Evolutionary conservation across 768 basidiomycete genomes (phyloP).

Genomic region (Dioszegia crocea): DNA sequence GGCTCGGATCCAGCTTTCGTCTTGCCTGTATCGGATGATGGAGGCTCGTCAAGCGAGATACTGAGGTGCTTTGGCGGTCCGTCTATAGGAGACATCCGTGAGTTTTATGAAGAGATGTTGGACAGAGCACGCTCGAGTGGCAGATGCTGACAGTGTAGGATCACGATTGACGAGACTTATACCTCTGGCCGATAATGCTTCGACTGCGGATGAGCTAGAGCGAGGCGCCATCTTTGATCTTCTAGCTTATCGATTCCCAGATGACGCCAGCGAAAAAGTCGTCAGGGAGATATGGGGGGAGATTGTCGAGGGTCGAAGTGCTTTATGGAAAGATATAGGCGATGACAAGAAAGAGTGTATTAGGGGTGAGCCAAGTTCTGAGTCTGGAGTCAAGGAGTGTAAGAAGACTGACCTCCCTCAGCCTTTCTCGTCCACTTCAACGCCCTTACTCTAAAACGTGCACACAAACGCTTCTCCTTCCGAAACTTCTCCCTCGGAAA

Average conservation of each 20-base stretch:
- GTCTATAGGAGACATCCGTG: conserved; percentile 48
- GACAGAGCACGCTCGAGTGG: too few relatives aligned
- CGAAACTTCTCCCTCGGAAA: conserved; percentile 81
- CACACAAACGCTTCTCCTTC: conserved; percentile 92
- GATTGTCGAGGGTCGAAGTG: conserved; percentile 80
- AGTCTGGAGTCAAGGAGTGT: too few relatives aligned
- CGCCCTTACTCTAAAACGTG: conserved; percentile 75
- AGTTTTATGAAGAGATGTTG: too few relatives aligned
- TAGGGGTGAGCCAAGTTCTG: conserved; percentile 64
- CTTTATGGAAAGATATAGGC: conserved; percentile 79
- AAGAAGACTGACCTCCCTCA: conserved; percentile 39
- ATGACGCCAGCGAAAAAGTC: conserved; percentile 63
- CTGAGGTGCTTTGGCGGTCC: conserved; percentile 69
- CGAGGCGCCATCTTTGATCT: conserved; percentile 63
- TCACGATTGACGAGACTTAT: conserved; percentile 85
- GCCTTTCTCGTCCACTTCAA: conserved; percentile 93
- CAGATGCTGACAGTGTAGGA: conserved; percentile 49
- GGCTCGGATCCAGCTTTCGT: conserved; percentile 68
- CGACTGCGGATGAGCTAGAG: conserved; percentile 52
- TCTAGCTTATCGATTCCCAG: conserved; percentile 73
- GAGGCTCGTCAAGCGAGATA: conserved; percentile 91
- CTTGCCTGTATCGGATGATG: conserved; percentile 90
- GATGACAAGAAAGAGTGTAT: conserved; percentile 87
- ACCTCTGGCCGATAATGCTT: conserved; percentile 56
- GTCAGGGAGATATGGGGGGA: conserved; percentile 88